Evolutionary conservation across 768 basidiomycete species (phyloP), one percentile per base, ranked within the genome.

Genomic region (Podaxis rugospora): DNA sequence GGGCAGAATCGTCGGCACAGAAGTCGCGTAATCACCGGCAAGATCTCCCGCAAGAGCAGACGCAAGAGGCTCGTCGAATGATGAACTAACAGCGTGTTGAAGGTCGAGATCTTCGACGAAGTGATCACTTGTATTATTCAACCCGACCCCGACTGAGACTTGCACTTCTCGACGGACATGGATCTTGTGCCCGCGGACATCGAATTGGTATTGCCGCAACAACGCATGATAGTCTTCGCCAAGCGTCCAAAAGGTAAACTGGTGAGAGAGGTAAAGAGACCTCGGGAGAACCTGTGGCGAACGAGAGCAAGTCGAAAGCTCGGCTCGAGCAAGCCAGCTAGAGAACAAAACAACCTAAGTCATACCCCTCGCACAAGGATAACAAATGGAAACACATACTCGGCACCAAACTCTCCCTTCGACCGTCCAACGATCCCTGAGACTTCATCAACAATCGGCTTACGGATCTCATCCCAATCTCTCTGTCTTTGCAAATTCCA

Each of bases 241-340:
- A 0, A 93, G 80, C 1, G 85, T 80, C 66, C 84, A 81, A 77
- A 96, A 96, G 10, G 86, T 78, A 69, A 96, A 92, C 62, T 95
- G 92, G 65, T 93, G 90, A 0, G 87, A 84, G 16, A 92, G 85
- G 71, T 96, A 96, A 32, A 97, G 80, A 0, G 90, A 80, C 0
- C 86, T 81, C 5, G 93, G 90, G 0, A 91, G 79, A 37, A 92
- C 76, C 1, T 72, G 76, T 0, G 80, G 75, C 1, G 86, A 83
- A 3, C 74, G 77, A 1, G 89, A 85, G 68, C 72, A 84, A 0
- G 92, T 93, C 52, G 89, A 89, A 3, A 96, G 81, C 69, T 97
- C 95, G 0, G 92, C 93, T 46, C 88, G 84, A 0, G 92, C 81
- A 4, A 95, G 80, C 73, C 82, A 87, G 64, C 88, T 92, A 60